Evolutionary conservation across 352 stramenopile species (phyloP).

Genomic region (Pythium periplocum): DNA sequence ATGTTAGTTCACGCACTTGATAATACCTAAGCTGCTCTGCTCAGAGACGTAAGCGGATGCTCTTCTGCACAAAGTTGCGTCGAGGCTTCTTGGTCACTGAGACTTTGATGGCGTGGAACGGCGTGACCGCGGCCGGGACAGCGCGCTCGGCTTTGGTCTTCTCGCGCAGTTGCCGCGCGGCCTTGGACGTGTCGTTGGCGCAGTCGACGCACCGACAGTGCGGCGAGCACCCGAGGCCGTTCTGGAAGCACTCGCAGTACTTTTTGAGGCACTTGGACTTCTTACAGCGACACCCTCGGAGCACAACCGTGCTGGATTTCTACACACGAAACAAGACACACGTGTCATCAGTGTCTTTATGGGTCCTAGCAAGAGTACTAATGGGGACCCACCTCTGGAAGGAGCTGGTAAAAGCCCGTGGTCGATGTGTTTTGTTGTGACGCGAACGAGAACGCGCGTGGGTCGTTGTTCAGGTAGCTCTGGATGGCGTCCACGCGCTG

Average conservation of each 20-base stretch:
- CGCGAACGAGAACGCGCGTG: constrained; percentile 67
- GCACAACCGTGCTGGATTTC: constrained; percentile 71
- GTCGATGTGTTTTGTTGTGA: constrained; percentile 20
- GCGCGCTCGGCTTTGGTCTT: constrained; percentile 14
- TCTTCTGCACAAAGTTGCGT: constrained; percentile 55
- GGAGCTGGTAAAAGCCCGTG: constrained; percentile 56
- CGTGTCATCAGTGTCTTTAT: too few relatives aligned
- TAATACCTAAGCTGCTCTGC: background rate
- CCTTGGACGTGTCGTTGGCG: constrained; percentile 71
- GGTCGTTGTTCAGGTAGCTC: constrained; percentile 69
- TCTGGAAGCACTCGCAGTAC: constrained; percentile 98
- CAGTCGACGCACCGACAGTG: constrained; percentile 96
- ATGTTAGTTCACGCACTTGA: too few relatives aligned
- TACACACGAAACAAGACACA: background rate
- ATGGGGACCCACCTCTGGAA: constrained; percentile 21
- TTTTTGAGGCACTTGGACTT: constrained; percentile 98
- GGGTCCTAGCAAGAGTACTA: too few relatives aligned
- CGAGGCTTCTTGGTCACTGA: constrained; percentile 69
- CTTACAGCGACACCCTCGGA: constrained; percentile 94
- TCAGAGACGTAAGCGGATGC: constrained; percentile 33
- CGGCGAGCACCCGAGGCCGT: constrained; percentile 83
- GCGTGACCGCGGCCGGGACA: constrained; percentile 3
- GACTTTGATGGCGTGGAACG: constrained; percentile 59
- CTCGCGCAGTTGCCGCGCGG: constrained; percentile 24
- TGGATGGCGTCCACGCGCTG: constrained; percentile 74